A percentile compares a stretch with the other conserved stretches of the same genome.
Conservation (phyloP, 2,329 filamentous ascomycete genomes). For the Xylariaceae sp. region DNA sequence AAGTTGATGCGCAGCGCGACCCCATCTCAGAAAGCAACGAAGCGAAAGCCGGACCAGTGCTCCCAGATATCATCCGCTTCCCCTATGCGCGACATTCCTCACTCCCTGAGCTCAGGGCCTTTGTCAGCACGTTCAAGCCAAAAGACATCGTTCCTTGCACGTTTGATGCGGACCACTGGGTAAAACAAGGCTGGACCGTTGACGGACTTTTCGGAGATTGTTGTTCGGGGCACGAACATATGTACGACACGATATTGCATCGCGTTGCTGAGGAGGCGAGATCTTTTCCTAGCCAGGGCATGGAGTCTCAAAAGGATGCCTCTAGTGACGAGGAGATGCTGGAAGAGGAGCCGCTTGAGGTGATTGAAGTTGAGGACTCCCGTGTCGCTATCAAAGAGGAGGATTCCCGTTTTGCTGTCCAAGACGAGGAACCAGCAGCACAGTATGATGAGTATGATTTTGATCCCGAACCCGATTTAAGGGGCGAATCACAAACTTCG, state of each 20-base stretch:
- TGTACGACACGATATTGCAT: conserved; percentile 60
- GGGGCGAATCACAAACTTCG: conserved; percentile 32
- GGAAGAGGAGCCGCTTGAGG: not conserved
- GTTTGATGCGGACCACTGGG: conserved; percentile 59
- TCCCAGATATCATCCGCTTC: conserved; percentile 53
- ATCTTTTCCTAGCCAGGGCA: not conserved
- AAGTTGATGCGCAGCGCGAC: conserved; percentile 14
- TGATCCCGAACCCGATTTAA: conserved; percentile 18
- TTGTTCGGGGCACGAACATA: conserved; percentile 58
- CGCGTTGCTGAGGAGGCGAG: conserved; percentile 3
- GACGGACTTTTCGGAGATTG: conserved; percentile 63
- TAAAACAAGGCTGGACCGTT: conserved; percentile 56
- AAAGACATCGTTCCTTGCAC: conserved; percentile 81
- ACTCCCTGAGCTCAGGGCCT: conserved; percentile 67
- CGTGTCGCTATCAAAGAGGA: not conserved
- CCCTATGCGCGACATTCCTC: conserved; percentile 90
- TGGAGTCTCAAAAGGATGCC: too few species aligned
- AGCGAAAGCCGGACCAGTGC: not conserved
- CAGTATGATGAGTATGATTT: conserved; percentile 1
- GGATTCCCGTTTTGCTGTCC: not conserved
- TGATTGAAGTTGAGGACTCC: not conserved
- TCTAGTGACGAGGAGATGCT: too few species aligned
- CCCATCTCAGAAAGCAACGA: conserved; percentile 15
- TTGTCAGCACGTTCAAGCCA: conserved; percentile 64
- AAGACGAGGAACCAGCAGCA: not conserved